These are phyloP conservation scores for Cladophialophora carrionii DNA, from an alignment of 2,329 filamentous ascomycete genomes.

Conservation along the genomic window DNA sequence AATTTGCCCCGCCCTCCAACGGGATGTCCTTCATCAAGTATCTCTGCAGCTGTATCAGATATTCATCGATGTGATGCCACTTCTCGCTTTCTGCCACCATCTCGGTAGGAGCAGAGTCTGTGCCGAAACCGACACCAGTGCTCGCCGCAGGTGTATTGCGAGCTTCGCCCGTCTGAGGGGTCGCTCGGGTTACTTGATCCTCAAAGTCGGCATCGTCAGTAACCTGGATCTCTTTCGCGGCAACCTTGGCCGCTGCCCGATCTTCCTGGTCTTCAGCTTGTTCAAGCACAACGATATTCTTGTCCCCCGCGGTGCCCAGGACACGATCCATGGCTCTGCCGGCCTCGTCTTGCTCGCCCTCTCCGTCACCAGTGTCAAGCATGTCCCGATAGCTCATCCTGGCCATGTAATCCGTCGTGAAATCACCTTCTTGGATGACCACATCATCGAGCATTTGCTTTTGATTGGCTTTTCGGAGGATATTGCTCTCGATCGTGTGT, in stretches of 20 bases:
- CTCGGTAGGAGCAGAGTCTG: conserved; percentile 42
- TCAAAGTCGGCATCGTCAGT: conserved; percentile 85
- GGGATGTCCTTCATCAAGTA: conserved; percentile 58
- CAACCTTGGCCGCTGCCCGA: conserved; percentile 80
- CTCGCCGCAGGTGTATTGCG: conserved; percentile 20
- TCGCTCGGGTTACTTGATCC: conserved; percentile 57
- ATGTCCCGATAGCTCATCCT: conserved; percentile 72
- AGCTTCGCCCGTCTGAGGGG: conserved; percentile 39
- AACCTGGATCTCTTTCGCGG: conserved; percentile 82
- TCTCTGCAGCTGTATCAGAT: conserved; percentile 72
- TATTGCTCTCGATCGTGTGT: conserved; percentile 97
- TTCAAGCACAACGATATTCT: conserved; percentile 72
- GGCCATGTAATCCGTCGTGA: conserved; percentile 95
- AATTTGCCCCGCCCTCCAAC: conserved; percentile 51
- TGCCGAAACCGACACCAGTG: conserved; percentile 9
- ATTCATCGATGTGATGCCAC: conserved; percentile 71
- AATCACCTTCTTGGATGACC: conserved; percentile 96
- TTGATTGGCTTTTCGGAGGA: conserved; percentile 92
- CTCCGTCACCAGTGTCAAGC: conserved; percentile 54
- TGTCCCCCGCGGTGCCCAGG: conserved; percentile 59
- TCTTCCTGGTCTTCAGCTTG: conserved; percentile 93
- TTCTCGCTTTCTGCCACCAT: conserved; percentile 49
- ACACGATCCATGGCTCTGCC: conserved; percentile 85
- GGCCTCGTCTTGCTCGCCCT: conserved; percentile 63
- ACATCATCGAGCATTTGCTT: conserved; percentile 98